Percentiles rank a stretch among this genome's conserved stretches.
Conservation (phyloP, 1,284 basidiomycete species). For the Phylloporus sp. region DNA sequence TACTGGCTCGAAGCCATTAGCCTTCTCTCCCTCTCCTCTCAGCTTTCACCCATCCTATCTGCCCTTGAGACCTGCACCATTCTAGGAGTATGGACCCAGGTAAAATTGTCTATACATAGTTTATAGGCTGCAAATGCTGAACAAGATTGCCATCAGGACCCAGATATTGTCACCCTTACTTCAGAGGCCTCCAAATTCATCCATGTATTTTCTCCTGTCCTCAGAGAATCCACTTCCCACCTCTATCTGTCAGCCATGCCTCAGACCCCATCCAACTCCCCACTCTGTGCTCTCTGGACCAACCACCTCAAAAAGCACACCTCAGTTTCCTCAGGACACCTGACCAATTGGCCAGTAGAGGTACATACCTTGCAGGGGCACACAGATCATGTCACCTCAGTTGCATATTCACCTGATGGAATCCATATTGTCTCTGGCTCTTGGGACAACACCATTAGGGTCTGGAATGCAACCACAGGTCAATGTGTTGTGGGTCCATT, state of each 20-base stretch:
- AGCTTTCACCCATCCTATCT: too few relatives aligned
- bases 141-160: neutral
- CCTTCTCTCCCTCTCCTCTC: too few relatives aligned
- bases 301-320: neutral
- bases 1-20: too few relatives aligned
- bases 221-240: too few relatives aligned
- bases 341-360: neutral
- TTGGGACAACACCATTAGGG: too few relatives aligned
- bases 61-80: neutral
- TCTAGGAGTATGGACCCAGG: neutral
- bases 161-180: neutral
- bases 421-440: too few relatives aligned
- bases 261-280: too few relatives aligned
- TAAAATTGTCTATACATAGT: neutral
- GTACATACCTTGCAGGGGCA: neutral
- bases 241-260: too few relatives aligned
- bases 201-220: too few relatives aligned
- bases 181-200: neutral
- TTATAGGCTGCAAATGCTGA: neutral
- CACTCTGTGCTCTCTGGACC: neutral
- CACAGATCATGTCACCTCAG: neutral
- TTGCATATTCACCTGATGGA: neutral
- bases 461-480: too few relatives aligned
- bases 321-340: neutral
- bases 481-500: too few relatives aligned